A percentile compares a stretch with the other conserved stretches of the same genome.
These are phyloP conservation scores for Isatis tinctoria DNA, from an alignment of 345 rosid genomes.

Conservation along the genomic window DNA sequence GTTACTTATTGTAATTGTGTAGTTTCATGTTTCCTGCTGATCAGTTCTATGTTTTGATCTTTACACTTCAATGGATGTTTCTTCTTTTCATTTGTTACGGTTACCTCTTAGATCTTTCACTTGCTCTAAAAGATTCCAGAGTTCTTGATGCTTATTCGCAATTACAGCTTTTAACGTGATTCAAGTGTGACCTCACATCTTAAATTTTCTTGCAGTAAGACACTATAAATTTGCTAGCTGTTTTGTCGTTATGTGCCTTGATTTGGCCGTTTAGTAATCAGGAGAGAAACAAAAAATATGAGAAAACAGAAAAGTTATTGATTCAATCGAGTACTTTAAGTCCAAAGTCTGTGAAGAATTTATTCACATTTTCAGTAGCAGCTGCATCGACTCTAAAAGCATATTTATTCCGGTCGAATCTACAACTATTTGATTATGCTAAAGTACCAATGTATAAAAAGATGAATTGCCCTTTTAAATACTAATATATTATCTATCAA, in stretches of 20 bases:
- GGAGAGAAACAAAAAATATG: neutral
- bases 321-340: conserved; percentile 25
- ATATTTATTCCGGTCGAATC: conserved; percentile 6
- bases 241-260: conserved; percentile 4
- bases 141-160: neutral
- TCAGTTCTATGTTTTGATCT: conserved; percentile 11
- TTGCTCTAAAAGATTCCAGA: neutral
- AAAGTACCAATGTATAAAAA: conserved; percentile 11
- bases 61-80: conserved; percentile 14
- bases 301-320: conserved; percentile 6
- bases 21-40: conserved; percentile 16
- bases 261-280: neutral
- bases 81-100: neutral
- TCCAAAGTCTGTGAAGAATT: conserved; percentile 23
- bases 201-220: neutral
- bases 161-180: neutral
- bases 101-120: neutral
- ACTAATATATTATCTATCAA: conserved; percentile 5
- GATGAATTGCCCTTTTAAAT: neutral
- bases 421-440: conserved; percentile 27
- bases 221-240: neutral
- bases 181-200: neutral
- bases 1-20: conserved; percentile 23
- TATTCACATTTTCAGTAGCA: conserved; percentile 26
- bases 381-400: conserved; percentile 23